Evolutionary conservation across 352 stramenopile species (phyloP), one percentile per base, ranked within the genome.

Genomic region (Pythium myriotylum): DNA sequence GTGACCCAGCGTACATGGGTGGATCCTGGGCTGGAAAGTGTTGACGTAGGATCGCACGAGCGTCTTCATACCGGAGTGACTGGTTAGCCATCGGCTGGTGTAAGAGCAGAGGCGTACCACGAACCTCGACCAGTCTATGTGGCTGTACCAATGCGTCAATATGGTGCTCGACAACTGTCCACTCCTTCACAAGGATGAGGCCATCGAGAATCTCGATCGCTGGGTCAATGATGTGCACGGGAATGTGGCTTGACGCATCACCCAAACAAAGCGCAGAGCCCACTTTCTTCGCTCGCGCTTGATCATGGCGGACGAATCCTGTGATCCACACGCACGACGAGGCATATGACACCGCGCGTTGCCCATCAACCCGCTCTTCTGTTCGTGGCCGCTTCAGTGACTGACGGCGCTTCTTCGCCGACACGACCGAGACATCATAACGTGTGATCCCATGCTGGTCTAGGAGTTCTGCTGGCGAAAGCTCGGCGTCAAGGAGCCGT

Each of bases 131-230:
- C 50, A 23, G 17, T 10, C 29, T 5, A 5, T 35, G 29, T 35
- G 29, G 5, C 29, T 35, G 5, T 10, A 10, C 29, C 29, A 35
- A 35, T 10, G 29, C 10, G 29, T 10, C 29, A 35, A 35, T 35
- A 5, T 26, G 51, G 14, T 43, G 17, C 19, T 75, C 54, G 19
- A 92, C 69, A 16, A 82, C 56, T n/a, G 73, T 76, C 81, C 84
- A 91, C 8, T 27, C 41, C 50, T 88, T 86, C 1, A 92, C 54
- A 9, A 88, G 69, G 10, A 92, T 70, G n/a, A 88, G 58, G 19
- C 76, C 69, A 57, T 79, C 67, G 5, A 89, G 60, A 7, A 73
- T 23, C 43, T 69, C 48, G 3, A 72, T 57, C 27, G 53, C 50
- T 13, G 80, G 79, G 4, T 74, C 59, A 7, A 86, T n/a, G 9